Evolutionary conservation across 768 basidiomycete genomes (phyloP), one percentile per base, ranked within the genome.

Genomic region (Dioszegia hungarica): DNA sequence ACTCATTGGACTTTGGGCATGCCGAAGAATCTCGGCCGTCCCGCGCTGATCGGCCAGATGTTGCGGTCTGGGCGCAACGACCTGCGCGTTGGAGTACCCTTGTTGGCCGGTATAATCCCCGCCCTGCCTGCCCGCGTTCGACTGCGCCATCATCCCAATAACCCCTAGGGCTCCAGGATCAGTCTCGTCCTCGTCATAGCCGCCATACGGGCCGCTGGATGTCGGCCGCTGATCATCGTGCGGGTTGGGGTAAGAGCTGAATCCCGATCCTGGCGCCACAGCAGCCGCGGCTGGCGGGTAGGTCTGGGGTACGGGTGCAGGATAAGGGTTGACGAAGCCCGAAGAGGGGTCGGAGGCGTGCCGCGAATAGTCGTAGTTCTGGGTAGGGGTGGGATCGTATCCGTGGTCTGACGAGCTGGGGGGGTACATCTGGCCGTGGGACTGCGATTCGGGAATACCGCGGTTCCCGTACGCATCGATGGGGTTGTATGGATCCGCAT

Each of bases 141-240:
- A 33, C 44, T 54, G 29, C 34, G 49, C 49, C 34, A 38, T 38
- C 49, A 51, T 51, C 19, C 49, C 49, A 5, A 51, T 51, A 12
- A 36, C 49, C 25, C 69, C 69, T 17, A 71, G 62, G 8, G 56
- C 66, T 12, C 67, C 67, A 6, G 65, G 49, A 20, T 62, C 67
- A 38, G 37, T 38, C 31, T 49, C 47, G 34, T 38, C 20, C 39
- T 66, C 67, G 31, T 66, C 68, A 43, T 70, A 70, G 4, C 68
- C 68, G 22, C 52, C 67, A 43, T 69, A 64, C 8, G 62, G 54
- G 59, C 66, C 65, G 12, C 46, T 54, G 41, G 46, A 24, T 24
- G 33, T 33, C 12, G 1, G 49, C 24, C 29, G 28, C 22, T 38
- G 60, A 37, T 56, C n/a, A n/a, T n/a, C 52, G 20, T 48, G 43